phyloP scores from a whole-genome alignment of 2,329 filamentous ascomycete genomes.

The Sarocladiaceae sp. region DNA sequence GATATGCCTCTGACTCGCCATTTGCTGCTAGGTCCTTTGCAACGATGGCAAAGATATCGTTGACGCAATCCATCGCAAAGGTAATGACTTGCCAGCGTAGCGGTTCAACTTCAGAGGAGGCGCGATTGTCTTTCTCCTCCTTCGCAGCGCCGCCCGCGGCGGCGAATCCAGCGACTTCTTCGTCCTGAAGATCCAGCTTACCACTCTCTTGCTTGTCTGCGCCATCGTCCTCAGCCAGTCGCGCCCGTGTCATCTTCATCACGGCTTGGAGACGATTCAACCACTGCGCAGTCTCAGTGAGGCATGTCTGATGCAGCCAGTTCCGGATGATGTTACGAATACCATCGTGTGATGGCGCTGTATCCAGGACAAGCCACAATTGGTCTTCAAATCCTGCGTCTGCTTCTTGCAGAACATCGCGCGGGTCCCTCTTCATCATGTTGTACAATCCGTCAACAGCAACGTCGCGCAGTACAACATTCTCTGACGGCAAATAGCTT shows the following conservation, averaged over 20 bases:
- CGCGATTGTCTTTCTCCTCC: slow-evolving; percentile 48
- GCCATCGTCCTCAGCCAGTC: slow-evolving; percentile 50
- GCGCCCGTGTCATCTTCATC: slow-evolving; percentile 78
- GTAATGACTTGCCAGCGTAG: slow-evolving; percentile 93
- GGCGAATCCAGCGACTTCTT: slow-evolving; percentile 94
- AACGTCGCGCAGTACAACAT: slow-evolving; percentile 67
- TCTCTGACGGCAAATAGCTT: slow-evolving; percentile 66
- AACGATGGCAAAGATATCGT: slow-evolving; percentile 75
- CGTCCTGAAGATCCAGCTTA: slow-evolving; percentile 81
- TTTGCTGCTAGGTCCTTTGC: slow-evolving; percentile 74
- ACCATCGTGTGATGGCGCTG: slow-evolving; percentile 68
- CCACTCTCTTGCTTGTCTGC: slow-evolving; percentile 39
- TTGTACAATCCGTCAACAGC: slow-evolving; percentile 89
- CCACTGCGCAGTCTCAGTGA: slow-evolving; percentile 79
- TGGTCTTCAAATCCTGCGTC: slow-evolving; percentile 81
- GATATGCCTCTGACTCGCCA: slow-evolving; percentile 72
- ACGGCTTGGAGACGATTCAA: slow-evolving; percentile 84
- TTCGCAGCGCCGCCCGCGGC: slow-evolving; percentile 60
- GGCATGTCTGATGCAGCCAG: slow-evolving; percentile 87
- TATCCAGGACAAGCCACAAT: slow-evolving; percentile 85
- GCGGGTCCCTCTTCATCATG: slow-evolving; percentile 87
- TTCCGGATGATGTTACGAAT: slow-evolving; percentile 86
- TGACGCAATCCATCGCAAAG: slow-evolving; percentile 87
- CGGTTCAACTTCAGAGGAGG: slow-evolving; percentile 69
- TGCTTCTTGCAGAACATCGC: slow-evolving; percentile 74